A percentile compares a stretch with the other conserved stretches of the same genome.
Evolutionary conservation across 371 early-diverging fungal species (phyloP).

Genomic region (Choanephora cucurbitarum): DNA sequence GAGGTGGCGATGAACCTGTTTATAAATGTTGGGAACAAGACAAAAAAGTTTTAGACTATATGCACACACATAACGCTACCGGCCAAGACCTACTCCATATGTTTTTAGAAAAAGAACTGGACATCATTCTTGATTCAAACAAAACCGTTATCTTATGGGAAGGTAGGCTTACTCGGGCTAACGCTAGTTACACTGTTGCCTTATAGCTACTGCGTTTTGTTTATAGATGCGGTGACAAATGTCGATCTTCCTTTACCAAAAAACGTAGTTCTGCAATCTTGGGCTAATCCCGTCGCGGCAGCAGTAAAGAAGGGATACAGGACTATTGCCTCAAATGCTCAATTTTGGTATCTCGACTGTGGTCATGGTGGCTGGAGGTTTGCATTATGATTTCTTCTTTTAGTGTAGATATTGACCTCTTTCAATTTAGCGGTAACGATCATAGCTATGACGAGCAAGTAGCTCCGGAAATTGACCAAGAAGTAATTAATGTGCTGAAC

Average conservation of each 20-base stretch:
- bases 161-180: conserved; percentile 19
- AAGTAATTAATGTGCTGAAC: conserved; percentile 22
- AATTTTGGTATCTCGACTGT: conserved; percentile 74
- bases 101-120: conserved; percentile 41
- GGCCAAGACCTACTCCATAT: conserved; percentile 35
- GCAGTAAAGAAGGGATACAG: conserved; percentile 58
- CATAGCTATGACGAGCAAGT: conserved; percentile 45
- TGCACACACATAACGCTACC: conserved; percentile 39
- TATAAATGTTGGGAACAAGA: conserved; percentile 66
- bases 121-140: conserved; percentile 27
- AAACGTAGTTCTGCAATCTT: conserved; percentile 64
- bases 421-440: conserved; percentile 33
- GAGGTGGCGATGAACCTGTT: conserved; percentile 76
- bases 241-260: conserved; percentile 45
- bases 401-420: background rate
- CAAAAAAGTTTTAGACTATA: conserved; percentile 35
- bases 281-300: conserved; percentile 51
- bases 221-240: conserved; percentile 42
- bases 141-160: conserved; percentile 65
- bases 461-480: conserved; percentile 28
- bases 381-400: background rate
- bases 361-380: conserved; percentile 66
- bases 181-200: background rate
- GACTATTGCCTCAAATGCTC: conserved; percentile 58
- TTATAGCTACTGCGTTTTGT: background rate